Evolutionary conservation across 208 protist genomes (phyloP), one percentile per base, ranked within the genome.

Genomic region (Porcisia deanei): DNA sequence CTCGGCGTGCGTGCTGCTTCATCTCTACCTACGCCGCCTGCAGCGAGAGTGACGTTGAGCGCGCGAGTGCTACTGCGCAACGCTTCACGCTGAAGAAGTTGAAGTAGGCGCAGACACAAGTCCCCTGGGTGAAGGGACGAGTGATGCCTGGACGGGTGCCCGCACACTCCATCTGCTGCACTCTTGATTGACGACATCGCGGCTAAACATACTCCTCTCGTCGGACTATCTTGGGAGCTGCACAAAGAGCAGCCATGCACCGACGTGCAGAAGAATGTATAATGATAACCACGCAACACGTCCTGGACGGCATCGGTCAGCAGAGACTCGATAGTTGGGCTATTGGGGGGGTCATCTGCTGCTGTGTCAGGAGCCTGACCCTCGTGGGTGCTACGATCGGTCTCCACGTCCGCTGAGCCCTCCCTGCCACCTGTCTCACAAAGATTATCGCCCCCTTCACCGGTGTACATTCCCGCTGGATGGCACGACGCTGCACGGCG

Each of bases 101-200:
- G 41, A 73, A 84, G 37, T 14, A 85, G 18, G 68, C 72, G 53
- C 53, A 75, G 63, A 52, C 69, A 74, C 20, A 81, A 43, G 63
- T 39, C 20, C 9, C 25, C 57, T 3, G 71, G 47, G 8, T 60
- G 22, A 16, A 55, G 52, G 22, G 47, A 14, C 39, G 3, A 8
- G 9, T n/a, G 18, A 67, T 47, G 22, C 22, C 10, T 43, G 22
- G 12, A 12, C 1, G 10, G 41, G 4, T 67, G 63, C 18, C 18
- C 41, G 41, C 41, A 34, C 47, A n/a, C 18, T n/a, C 8, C 41
- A 4, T 30, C 39, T n/a, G 63, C 1, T 9, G 25, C 9, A 10
- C 22, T 37, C 37, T 43, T 67, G 41, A n/a, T 25, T 49, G 41
- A 67, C 18, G 63, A 37, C n/a, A 20, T 20, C 14, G 20, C 30